Evolutionary conservation across 805 yeast species (phyloP).

Genomic region (Spathaspora passalidarum): DNA sequence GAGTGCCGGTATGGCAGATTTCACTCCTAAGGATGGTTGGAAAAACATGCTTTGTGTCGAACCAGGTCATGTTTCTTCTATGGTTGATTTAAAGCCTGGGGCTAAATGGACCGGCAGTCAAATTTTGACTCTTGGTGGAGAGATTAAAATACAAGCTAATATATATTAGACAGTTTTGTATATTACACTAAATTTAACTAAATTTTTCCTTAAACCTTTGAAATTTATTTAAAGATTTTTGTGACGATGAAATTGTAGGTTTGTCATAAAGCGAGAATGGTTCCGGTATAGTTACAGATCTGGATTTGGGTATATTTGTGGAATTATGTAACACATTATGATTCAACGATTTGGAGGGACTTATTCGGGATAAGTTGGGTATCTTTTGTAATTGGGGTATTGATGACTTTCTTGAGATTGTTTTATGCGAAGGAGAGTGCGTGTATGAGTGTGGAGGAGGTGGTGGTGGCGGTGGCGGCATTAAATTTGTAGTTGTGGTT

Average conservation of each 20-base stretch:
- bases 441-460: conserved; percentile 14
- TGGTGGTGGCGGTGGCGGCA: not conserved
- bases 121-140: conserved; percentile 53
- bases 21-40: conserved; percentile 81
- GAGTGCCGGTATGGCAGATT: conserved; percentile 82
- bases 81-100: conserved; percentile 64
- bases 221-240: conserved; percentile 34
- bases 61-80: conserved; percentile 82
- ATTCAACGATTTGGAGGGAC: not conserved
- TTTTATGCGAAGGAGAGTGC: conserved; percentile 14
- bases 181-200: conserved; percentile 10
- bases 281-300: conserved; percentile 21
- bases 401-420: conserved; percentile 10
- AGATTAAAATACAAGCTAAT: conserved; percentile 56
- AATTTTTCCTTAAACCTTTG: conserved; percentile 33
- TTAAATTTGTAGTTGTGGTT: conserved; percentile 6
- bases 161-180: conserved; percentile 21
- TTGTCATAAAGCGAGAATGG: conserved; percentile 30
- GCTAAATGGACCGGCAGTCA: conserved; percentile 75
- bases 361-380: conserved; percentile 5
- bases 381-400: conserved; percentile 10
- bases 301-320: conserved; percentile 6
- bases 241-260: conserved; percentile 42
- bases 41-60: conserved; percentile 90
- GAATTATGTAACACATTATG: conserved; percentile 6